phyloP scores from a whole-genome alignment of 2,329 filamentous ascomycete genomes.

The Arachnomyces sp. region DNA sequence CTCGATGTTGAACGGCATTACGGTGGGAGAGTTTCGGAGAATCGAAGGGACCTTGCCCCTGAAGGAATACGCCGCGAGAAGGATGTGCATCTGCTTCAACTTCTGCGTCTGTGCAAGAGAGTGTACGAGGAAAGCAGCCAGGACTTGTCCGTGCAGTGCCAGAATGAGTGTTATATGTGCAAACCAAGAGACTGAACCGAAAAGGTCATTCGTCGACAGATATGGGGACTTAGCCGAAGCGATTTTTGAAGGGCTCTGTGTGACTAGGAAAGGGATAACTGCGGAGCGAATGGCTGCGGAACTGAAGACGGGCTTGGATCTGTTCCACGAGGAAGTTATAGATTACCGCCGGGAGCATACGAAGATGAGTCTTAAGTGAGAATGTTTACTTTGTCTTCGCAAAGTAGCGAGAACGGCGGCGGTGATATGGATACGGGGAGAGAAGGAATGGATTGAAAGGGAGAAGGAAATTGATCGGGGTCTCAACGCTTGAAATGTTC shows the following conservation, averaged over 20 bases:
- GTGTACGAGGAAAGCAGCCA: slow-evolving; percentile 25
- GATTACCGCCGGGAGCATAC: slow-evolving; percentile 17
- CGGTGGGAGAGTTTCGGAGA: slow-evolving; percentile 28
- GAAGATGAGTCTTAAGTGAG: too few relatives aligned
- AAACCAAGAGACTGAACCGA: slow-evolving; percentile 13
- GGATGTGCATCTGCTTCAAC: slow-evolving; percentile 29
- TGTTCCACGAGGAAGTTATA: slow-evolving; percentile 24
- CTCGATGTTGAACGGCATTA: slow-evolving; percentile 27
- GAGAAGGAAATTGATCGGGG: too few relatives aligned
- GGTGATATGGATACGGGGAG: too few relatives aligned
- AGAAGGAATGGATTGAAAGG: too few relatives aligned
- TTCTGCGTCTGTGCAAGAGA: slow-evolving; percentile 25
- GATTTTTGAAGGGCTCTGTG: slow-evolving; percentile 25
- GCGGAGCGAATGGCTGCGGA: slow-evolving; percentile 17
- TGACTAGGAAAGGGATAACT: slow-evolving; percentile 15
- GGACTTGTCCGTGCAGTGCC: slow-evolving; percentile 29
- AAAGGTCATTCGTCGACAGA: slow-evolving; percentile 16
- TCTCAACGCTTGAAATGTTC: too few relatives aligned
- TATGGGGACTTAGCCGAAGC: slow-evolving; percentile 22
- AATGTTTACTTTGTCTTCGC: too few relatives aligned
- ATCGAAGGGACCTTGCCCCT: slow-evolving; percentile 18
- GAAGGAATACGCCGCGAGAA: slow-evolving; percentile 21
- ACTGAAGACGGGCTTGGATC: slow-evolving; percentile 17
- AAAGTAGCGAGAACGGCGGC: too few relatives aligned
- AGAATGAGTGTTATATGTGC: slow-evolving; percentile 24